Evolutionary conservation across 2,329 filamentous ascomycete genomes (phyloP), one percentile per base, ranked within the genome.

Genomic region (Venturia oleaginea): DNA sequence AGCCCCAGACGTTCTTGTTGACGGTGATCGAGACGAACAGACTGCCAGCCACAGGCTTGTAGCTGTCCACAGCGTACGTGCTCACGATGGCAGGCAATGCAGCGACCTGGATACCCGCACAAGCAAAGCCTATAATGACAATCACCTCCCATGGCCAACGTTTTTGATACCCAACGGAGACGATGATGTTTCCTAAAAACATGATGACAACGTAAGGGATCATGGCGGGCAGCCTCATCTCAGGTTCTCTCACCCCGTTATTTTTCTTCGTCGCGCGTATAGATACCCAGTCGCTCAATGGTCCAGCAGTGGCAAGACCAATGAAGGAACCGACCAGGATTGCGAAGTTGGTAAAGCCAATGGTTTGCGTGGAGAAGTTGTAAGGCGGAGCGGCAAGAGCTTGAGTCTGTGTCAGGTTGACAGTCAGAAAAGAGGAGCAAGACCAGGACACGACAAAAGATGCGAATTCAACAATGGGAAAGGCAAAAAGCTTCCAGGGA

Each of bases 1-100:
- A 86, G 0, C 84, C 84, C 82, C 83, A 86, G 0, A 86, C 64
- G 65, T 86, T 86, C 75, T 87, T 87, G 69, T 85, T 85, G 57
- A 87, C 83, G 0, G 84, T 87, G 67, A 85, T 81, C 8, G 80
- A 77, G 0, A 86, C 84, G 70, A 87, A 84, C 59, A 87, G 74
- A 2, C 78, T 80, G 3, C 84, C 84, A 0, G 84, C 79, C 2
- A 86, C 81, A 0, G 84, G 83, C 73, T 87, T 87, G 72, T 88
- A 87, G 64, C 79, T 82, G 71, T 88, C 85, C 19, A 87, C 80
- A 0, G 84, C 83, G 69, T 87, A 87, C 2, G 77, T 84, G 40
- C 77, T 82, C 4, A 76, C 79, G 65, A 88, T 87, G 15, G 80
- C 80, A 0, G 85, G 85, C 15, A 88, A 72, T 0, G 83, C 84